Percentiles rank a stretch among this genome's conserved stretches.
Conservation (phyloP, 257 asterid species). For the Solanum paucissectum region DNA sequence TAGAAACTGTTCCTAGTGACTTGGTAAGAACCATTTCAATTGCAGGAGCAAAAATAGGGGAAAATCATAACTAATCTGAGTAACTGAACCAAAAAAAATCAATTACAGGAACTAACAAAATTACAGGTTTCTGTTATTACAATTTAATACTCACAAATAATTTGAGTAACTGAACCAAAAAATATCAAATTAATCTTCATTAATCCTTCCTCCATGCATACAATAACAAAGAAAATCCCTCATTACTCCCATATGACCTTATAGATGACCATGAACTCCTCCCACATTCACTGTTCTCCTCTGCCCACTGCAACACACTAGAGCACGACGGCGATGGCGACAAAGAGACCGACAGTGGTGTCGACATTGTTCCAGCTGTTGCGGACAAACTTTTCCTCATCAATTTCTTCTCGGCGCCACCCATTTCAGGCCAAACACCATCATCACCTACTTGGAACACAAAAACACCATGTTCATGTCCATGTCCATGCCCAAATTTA, state of each 20-base stretch:
- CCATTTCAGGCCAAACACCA: slow-evolving; percentile 37
- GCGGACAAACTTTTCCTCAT: slow-evolving; percentile 26
- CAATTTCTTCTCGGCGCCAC: slow-evolving; percentile 23
- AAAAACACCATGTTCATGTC: slow-evolving; percentile 17
- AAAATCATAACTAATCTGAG: background rate
- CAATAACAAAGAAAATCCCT: slow-evolving; percentile 24
- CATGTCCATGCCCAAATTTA: slow-evolving; percentile 8
- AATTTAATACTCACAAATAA: background rate
- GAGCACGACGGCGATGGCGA: slow-evolving; percentile 20
- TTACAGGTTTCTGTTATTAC: slow-evolving; percentile 1
- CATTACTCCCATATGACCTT: slow-evolving; percentile 15
- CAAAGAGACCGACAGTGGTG: slow-evolving; percentile 1
- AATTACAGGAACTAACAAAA: background rate
- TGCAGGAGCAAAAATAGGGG: background rate
- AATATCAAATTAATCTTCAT: background rate
- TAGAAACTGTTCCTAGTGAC: background rate
- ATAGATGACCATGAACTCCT: slow-evolving; percentile 31
- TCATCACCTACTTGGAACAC: slow-evolving; percentile 25
- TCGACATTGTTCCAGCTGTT: background rate
- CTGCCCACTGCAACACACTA: slow-evolving; percentile 38
- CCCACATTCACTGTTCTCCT: slow-evolving; percentile 30
- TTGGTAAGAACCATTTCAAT: background rate
- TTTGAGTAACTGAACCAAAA: background rate
- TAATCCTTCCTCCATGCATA: slow-evolving; percentile 35
- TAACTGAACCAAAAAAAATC: background rate